These are phyloP conservation scores for Podospora didyma DNA, from an alignment of 495 filamentous ascomycete genomes.

Conservation along the genomic window DNA sequence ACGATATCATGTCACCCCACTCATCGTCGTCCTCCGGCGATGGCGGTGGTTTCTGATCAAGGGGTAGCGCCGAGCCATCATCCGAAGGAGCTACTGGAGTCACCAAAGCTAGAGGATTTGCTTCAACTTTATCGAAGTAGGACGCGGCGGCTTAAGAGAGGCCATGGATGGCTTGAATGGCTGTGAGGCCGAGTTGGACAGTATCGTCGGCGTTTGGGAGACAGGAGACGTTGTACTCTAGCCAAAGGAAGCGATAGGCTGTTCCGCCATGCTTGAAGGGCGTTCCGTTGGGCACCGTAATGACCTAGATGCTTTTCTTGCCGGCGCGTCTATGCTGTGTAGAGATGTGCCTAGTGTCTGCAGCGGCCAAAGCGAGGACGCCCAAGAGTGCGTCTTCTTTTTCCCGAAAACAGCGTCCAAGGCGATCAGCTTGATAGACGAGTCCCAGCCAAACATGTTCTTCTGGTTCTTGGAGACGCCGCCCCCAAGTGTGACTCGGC, in stretches of 20 bases:
- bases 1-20: conserved; percentile 56
- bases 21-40: conserved; percentile 40
- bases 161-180: neutral
- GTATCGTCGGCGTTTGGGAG: neutral
- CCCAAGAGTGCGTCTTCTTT: conserved; percentile 18
- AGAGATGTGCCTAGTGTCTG: neutral
- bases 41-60: neutral
- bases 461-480: conserved; percentile 37
- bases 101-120: neutral
- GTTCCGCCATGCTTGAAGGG: conserved; percentile 12
- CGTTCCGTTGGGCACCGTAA: conserved; percentile 12
- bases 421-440: conserved; percentile 41
- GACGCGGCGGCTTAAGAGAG: neutral
- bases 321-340: neutral
- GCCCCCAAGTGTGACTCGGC: conserved; percentile 44
- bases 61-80: neutral
- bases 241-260: conserved; percentile 30
- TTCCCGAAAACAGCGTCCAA: conserved; percentile 43
- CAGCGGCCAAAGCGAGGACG: conserved; percentile 18
- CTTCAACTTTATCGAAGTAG: neutral
- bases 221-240: conserved; percentile 30
- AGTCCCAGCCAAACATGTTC: conserved; percentile 53
- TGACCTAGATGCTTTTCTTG: conserved; percentile 10
- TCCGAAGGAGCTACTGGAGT: neutral
- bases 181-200: neutral